Percentiles rank a stretch among this genome's conserved stretches.
Conservation (phyloP, 345 rosid genomes). For the thale cress (Arabidopsis thaliana) region DNA sequence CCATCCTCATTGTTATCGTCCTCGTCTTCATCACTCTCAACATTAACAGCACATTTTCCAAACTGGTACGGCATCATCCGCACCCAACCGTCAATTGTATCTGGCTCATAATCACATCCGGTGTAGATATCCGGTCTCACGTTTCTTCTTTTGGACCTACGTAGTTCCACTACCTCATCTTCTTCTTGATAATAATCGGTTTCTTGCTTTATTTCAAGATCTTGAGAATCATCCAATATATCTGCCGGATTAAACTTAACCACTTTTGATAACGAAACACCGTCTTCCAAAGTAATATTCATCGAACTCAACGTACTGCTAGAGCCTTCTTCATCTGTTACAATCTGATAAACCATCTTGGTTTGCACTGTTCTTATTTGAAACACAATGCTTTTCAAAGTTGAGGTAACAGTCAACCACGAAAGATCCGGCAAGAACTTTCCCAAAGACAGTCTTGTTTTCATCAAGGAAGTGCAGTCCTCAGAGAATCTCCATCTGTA, state of each 20-base stretch:
- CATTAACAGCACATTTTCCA: background rate
- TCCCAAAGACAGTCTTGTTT: slow-evolving; percentile 64
- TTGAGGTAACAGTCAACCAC: slow-evolving; percentile 71
- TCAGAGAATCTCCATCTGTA: slow-evolving; percentile 74
- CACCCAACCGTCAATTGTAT: slow-evolving; percentile 31
- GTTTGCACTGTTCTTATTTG: slow-evolving; percentile 59
- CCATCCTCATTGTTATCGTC: slow-evolving; percentile 14
- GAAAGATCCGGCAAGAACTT: slow-evolving; percentile 72
- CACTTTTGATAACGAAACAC: slow-evolving; percentile 52
- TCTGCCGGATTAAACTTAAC: slow-evolving; percentile 47
- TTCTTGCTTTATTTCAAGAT: slow-evolving; percentile 38
- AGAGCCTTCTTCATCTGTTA: slow-evolving; percentile 51
- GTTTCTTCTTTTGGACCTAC: slow-evolving; percentile 51
- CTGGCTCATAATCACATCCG: slow-evolving; percentile 33
- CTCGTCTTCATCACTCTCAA: slow-evolving; percentile 48
- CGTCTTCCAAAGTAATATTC: slow-evolving; percentile 62
- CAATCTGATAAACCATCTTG: slow-evolving; percentile 73
- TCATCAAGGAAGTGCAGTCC: slow-evolving; percentile 60
- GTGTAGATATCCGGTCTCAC: slow-evolving; percentile 32
- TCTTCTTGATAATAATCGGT: slow-evolving; percentile 28
- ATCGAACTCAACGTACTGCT: slow-evolving; percentile 46
- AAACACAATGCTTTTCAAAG: slow-evolving; percentile 56
- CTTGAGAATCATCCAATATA: slow-evolving; percentile 37
- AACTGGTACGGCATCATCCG: slow-evolving; percentile 39
- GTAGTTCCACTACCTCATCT: slow-evolving; percentile 55